Percentiles rank a stretch among this genome's conserved stretches.
Evolutionary conservation across 2,329 filamentous ascomycete genomes (phyloP).

Genomic region (Drechslerella dactyloides): DNA sequence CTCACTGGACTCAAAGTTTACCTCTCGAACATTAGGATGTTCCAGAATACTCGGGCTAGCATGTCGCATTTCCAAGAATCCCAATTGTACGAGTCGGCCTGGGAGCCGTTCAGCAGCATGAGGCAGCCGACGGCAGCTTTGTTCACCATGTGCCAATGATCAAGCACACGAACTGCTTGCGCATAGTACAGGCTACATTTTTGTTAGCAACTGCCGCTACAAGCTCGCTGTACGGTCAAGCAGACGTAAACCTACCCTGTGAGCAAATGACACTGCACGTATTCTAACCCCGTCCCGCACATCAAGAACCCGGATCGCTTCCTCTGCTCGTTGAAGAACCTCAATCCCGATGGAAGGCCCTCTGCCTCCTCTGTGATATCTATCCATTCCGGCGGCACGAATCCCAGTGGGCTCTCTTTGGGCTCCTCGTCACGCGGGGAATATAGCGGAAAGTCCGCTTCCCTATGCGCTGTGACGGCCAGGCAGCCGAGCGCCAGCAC

Average conservation of each 20-base stretch:
- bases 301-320: slow-evolving; percentile 64
- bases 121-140: slow-evolving; percentile 63
- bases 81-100: slow-evolving; percentile 58
- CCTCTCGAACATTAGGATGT: slow-evolving; percentile 64
- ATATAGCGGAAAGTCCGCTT: slow-evolving; percentile 59
- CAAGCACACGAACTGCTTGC: slow-evolving; percentile 63
- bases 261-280: slow-evolving; percentile 64
- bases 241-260: slow-evolving; percentile 57
- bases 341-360: slow-evolving; percentile 59
- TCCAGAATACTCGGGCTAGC: slow-evolving; percentile 66
- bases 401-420: slow-evolving; percentile 54
- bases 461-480: slow-evolving; percentile 62
- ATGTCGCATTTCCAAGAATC: slow-evolving; percentile 65
- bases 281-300: slow-evolving; percentile 62
- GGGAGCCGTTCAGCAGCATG: slow-evolving; percentile 59
- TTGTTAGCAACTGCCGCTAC: slow-evolving; percentile 4
- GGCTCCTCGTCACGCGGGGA: slow-evolving; percentile 57
- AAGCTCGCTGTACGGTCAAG: slow-evolving; percentile 20
- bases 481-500: slow-evolving; percentile 64
- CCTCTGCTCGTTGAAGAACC: slow-evolving; percentile 65
- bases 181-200: slow-evolving; percentile 61
- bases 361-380: slow-evolving; percentile 55
- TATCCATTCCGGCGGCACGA: slow-evolving; percentile 54
- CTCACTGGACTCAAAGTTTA: background rate
- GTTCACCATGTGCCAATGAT: slow-evolving; percentile 65